A percentile compares a stretch with the other conserved stretches of the same genome.
phyloP scores from a whole-genome alignment of 2,329 filamentous ascomycete species.

The Exserohilum rostratum region DNA sequence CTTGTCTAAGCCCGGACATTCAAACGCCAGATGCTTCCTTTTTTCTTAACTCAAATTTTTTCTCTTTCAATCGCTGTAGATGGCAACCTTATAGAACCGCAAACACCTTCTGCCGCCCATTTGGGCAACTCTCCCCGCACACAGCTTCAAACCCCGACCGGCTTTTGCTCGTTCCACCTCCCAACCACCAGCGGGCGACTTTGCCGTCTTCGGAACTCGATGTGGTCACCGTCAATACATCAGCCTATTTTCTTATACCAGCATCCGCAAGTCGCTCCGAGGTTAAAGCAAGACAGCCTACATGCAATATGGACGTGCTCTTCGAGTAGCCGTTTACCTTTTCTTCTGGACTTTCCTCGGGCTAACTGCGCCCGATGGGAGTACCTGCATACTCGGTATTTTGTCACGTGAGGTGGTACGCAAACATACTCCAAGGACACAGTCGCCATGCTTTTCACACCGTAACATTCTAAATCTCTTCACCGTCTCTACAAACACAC shows the following conservation, averaged over 20 bases:
- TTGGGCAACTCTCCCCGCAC: slow-evolving; percentile 29
- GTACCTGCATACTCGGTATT: slow-evolving; percentile 11
- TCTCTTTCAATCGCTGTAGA: neutral
- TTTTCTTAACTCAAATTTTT: too few species aligned
- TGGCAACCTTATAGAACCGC: neutral
- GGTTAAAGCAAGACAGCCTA: neutral
- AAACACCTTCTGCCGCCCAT: slow-evolving; percentile 7
- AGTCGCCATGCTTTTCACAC: neutral
- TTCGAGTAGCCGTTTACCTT: neutral
- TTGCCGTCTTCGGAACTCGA: slow-evolving; percentile 22
- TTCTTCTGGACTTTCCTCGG: neutral
- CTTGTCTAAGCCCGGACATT: neutral
- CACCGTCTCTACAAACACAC: neutral
- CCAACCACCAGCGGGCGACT: slow-evolving; percentile 22
- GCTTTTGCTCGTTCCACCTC: slow-evolving; percentile 27
- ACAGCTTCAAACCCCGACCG: slow-evolving; percentile 31
- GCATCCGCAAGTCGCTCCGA: neutral
- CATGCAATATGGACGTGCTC: neutral
- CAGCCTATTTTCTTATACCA: neutral
- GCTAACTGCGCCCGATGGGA: slow-evolving; percentile 11
- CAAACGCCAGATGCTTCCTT: neutral
- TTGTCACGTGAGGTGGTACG: slow-evolving; percentile 11
- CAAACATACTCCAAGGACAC: neutral
- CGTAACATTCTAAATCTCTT: neutral
- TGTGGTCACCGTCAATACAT: neutral